phyloP scores from a whole-genome alignment of 768 basidiomycete genomes.

The Calocybe cyanea region DNA sequence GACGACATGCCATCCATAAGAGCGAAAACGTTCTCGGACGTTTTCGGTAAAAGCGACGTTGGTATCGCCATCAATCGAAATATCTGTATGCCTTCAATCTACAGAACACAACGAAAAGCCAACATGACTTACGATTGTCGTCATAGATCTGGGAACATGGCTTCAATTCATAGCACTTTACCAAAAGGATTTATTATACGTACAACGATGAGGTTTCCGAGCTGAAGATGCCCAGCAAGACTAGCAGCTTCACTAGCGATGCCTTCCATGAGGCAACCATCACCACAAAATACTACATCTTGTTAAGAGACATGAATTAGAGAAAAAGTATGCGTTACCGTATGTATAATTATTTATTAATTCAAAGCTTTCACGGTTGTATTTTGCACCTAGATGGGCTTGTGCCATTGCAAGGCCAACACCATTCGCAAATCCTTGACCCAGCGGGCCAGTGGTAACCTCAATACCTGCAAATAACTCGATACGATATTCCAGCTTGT shows the following conservation, averaged over 20 bases:
- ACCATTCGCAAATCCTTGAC: constrained; percentile 91
- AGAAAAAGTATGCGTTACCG: constrained; percentile 38
- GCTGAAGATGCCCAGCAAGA: constrained; percentile 89
- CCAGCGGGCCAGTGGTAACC: constrained; percentile 95
- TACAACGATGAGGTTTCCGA: constrained; percentile 90
- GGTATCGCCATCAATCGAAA: constrained; percentile 95
- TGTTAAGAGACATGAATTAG: constrained; percentile 6
- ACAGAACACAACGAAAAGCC: neutral
- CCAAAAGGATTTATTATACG: constrained; percentile 25
- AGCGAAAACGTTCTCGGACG: constrained; percentile 79
- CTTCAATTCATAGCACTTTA: constrained; percentile 8
- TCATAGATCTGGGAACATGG: constrained; percentile 71
- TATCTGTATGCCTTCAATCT: constrained; percentile 48
- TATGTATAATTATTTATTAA: constrained; percentile 88
- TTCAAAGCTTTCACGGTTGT: constrained; percentile 82
- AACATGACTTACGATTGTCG: constrained; percentile 79
- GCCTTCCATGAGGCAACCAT: constrained; percentile 98
- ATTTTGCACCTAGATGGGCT: constrained; percentile 85
- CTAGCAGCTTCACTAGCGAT: constrained; percentile 90
- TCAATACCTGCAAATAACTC: constrained; percentile 64
- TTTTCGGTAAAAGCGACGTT: constrained; percentile 92
- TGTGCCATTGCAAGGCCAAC: constrained; percentile 94
- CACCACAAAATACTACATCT: constrained; percentile 76
- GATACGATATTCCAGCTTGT: neutral
- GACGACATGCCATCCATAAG: constrained; percentile 95